Evolutionary conservation across 768 basidiomycete genomes (phyloP), one percentile per base, ranked within the genome.

Genomic region (Russula foetens): DNA sequence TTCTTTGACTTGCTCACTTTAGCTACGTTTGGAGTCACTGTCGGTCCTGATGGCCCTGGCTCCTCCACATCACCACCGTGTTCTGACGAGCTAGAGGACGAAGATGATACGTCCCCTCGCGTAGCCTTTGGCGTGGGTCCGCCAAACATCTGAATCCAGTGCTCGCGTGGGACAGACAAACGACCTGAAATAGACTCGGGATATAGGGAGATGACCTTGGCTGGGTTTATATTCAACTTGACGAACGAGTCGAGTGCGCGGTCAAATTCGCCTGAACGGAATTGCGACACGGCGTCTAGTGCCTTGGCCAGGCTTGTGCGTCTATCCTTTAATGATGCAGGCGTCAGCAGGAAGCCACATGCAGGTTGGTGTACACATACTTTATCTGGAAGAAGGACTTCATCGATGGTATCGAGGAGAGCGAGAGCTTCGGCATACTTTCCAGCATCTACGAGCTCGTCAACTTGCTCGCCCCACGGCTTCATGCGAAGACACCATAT

Each of bases 121-220:
- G 31, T 58, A 7, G 17, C 35, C 12, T 59, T 66, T 31, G 66
- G 66, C 17, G 72, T 71, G 21, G 83, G 85, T 2, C 95, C 96
- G 5, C 92, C 95, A 69, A 90, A 97, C 3, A 95, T 73, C 5
- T 79, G 76, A 68, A 96, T 86, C 90, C 92, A 94, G 7, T 77
- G 74, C 1, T 86, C 85, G 46, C 74, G 79, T 12, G 85, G 81
- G 0, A 88, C 81, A 6, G 84, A 77, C 8, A 98, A 73, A 33
- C 90, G 79, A 7, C 96, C 96, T 1, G 92, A 81, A 3, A 98
- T 81, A 14, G 78, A 77, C 38, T 88, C 84, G 0, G 92, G 90
- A 71, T 92, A 99, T 7, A 98, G 75, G 1, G 94, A 88, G 23
- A 98, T 80, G 3, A 99, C 91, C 68, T 94, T 92, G 0, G 95